Evolutionary conservation across 257 asterid genomes (phyloP), one percentile per base, ranked within the genome.

Genomic region (Sherardia arvensis): DNA sequence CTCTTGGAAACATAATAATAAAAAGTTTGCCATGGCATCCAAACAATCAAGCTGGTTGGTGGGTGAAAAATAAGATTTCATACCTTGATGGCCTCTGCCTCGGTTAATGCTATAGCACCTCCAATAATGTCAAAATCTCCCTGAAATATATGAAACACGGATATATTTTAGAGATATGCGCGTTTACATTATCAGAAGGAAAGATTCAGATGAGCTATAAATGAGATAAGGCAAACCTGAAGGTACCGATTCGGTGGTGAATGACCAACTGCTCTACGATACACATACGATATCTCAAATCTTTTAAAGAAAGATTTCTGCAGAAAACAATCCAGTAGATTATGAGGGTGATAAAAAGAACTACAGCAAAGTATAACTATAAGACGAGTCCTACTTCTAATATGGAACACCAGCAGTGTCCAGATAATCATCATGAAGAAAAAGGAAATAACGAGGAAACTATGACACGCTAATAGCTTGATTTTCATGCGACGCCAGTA

Each of bases 91-190:
- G 80, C 80, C 81, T 89, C 96, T 59, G 99, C 95, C 87, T 92
- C 99, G 34, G 99, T 92, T 80, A 92, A 74, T 26, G 95, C 86
- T 57, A 79, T 70, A 66, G 79, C 87, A 60, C 99, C 99, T 74
- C 99, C 99, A 73, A 92, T 78, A 66, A 92, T 89, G 72, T 92
- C 97, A 74, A 92, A 87, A 81, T 92, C 97, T 48, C 89, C 99
- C 97, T 88, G 74, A 66, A 68, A 74, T 65, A 26, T 57, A 43
- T 66, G 29, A 43, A 59, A 63, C 60, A 56, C 33, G 67, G 12
- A 56, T 11, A 14, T 53, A 26, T 33, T 58, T 61, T 59, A 26
- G 32, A 59, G n/a, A 20, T 27, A 51, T 22, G n/a, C 3, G 51
- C 54, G 28, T n/a, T 51, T 20, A 3, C 7, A 22, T 12, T 6